Evolutionary conservation across 331 rosid genomes (phyloP).

Genomic region (Arachis monticola): DNA sequence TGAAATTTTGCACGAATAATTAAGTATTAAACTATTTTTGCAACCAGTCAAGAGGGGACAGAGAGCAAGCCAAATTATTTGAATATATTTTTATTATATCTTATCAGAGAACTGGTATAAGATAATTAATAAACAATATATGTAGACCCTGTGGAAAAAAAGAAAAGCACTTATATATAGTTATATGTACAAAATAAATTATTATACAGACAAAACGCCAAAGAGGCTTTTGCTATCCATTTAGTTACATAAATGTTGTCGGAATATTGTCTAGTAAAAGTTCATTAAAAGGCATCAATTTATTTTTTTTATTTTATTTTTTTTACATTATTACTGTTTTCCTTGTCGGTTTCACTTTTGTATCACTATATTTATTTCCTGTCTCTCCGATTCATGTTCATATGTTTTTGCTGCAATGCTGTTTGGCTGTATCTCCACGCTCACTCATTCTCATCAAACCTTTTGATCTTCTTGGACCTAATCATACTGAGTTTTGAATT

Average conservation of each 20-base stretch:
- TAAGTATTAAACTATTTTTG: not conserved
- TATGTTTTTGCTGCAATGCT: conserved; percentile 5
- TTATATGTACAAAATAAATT: not conserved
- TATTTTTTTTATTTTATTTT: not conserved
- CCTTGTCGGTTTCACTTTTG: conserved; percentile 42
- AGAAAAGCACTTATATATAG: not conserved
- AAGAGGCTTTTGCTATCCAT: conserved; percentile 30
- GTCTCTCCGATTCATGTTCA: conserved; percentile 34
- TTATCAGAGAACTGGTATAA: not conserved
- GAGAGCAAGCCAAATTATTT: too few species aligned
- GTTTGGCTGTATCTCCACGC: conserved; percentile 19
- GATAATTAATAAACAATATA: not conserved
- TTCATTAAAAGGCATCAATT: conserved; percentile 28
- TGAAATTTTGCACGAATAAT: not conserved
- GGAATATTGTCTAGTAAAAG: conserved; percentile 45
- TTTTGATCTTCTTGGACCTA: not conserved
- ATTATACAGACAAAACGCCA: conserved; percentile 24
- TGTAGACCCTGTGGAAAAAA: not conserved
- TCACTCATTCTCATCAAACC: not conserved
- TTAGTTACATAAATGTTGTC: conserved; percentile 44
- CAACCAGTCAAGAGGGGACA: not conserved
- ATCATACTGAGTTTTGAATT: conserved; percentile 2
- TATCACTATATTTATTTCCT: conserved; percentile 26
- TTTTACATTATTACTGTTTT: conserved; percentile 41
- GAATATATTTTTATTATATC: not conserved